phyloP scores from a whole-genome alignment of 2,329 filamentous ascomycete species.

The Monilinia aucupariae region DNA sequence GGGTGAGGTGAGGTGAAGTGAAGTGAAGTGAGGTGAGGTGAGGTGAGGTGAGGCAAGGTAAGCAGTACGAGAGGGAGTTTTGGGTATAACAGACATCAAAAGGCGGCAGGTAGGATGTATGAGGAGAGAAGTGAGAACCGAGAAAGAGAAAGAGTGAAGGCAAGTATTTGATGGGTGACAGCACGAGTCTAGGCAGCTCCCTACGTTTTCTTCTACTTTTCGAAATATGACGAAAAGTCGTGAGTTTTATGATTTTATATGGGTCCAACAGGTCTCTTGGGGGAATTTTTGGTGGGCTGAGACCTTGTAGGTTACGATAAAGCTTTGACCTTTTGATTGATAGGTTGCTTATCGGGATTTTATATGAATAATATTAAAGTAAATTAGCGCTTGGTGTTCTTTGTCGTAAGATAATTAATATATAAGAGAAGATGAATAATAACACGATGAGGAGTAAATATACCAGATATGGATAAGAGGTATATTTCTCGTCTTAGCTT shows the following conservation, averaged over 20 bases:
- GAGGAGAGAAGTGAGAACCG: not conserved
- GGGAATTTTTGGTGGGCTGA: constrained; percentile 11
- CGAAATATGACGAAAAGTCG: constrained; percentile 7
- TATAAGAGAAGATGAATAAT: too few species aligned
- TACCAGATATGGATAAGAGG: too few species aligned
- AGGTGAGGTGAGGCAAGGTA: not conserved
- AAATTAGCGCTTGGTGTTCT: too few species aligned
- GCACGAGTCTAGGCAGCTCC: too few species aligned
- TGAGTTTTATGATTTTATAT: not conserved
- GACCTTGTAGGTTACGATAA: constrained; percentile 11
- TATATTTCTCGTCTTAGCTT: too few species aligned
- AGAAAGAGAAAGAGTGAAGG: not conserved
- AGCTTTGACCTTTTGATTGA: not conserved
- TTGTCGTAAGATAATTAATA: too few species aligned
- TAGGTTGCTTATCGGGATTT: too few species aligned
- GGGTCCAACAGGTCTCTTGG: too few species aligned
- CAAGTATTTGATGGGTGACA: too few species aligned
- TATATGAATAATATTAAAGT: too few species aligned
- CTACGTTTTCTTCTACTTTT: not conserved
- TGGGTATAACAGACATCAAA: not conserved
- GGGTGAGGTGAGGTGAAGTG: not conserved
- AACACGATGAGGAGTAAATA: too few species aligned
- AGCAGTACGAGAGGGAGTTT: not conserved
- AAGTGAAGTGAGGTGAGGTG: not conserved
- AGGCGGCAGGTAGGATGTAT: not conserved